Evolutionary conservation across 2,329 filamentous ascomycete genomes (phyloP).

Genomic region (Ilyonectria mors-panacis): DNA sequence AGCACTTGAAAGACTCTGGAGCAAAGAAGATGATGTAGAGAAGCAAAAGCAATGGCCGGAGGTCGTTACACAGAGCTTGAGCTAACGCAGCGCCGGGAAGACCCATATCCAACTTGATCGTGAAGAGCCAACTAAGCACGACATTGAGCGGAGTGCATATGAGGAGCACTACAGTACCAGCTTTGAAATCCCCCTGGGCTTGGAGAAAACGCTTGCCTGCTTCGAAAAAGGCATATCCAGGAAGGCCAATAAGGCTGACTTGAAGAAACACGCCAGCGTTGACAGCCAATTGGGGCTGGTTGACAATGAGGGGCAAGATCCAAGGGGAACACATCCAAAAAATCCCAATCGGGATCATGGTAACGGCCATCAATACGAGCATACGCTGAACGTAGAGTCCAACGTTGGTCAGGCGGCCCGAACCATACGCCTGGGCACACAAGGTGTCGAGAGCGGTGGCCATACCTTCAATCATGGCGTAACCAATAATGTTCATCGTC

Average conservation of each 20-base stretch:
- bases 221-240: slow-evolving; percentile 69
- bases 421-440: slow-evolving; percentile 46
- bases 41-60: slow-evolving; percentile 63
- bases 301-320: slow-evolving; percentile 62
- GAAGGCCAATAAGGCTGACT: slow-evolving; percentile 64
- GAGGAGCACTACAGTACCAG: slow-evolving; percentile 63
- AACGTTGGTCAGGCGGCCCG: slow-evolving; percentile 63
- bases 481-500: slow-evolving; percentile 68
- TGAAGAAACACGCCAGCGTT: slow-evolving; percentile 66
- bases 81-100: slow-evolving; percentile 67
- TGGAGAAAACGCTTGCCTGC: slow-evolving; percentile 69
- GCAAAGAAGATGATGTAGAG: slow-evolving; percentile 62
- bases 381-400: slow-evolving; percentile 69
- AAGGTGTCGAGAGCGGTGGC: slow-evolving; percentile 47
- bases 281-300: slow-evolving; percentile 63
- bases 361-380: slow-evolving; percentile 64
- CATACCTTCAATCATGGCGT: slow-evolving; percentile 56
- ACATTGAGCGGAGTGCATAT: slow-evolving; percentile 65
- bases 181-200: slow-evolving; percentile 68
- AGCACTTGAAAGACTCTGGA: slow-evolving; percentile 44
- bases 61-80: slow-evolving; percentile 64
- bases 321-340: slow-evolving; percentile 65
- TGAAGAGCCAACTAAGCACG: slow-evolving; percentile 64
- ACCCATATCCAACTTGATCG: slow-evolving; percentile 59
- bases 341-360: slow-evolving; percentile 63